Conservation (phyloP, 2,329 filamentous ascomycete genomes). For the Didymellaceae sp. region DNA sequence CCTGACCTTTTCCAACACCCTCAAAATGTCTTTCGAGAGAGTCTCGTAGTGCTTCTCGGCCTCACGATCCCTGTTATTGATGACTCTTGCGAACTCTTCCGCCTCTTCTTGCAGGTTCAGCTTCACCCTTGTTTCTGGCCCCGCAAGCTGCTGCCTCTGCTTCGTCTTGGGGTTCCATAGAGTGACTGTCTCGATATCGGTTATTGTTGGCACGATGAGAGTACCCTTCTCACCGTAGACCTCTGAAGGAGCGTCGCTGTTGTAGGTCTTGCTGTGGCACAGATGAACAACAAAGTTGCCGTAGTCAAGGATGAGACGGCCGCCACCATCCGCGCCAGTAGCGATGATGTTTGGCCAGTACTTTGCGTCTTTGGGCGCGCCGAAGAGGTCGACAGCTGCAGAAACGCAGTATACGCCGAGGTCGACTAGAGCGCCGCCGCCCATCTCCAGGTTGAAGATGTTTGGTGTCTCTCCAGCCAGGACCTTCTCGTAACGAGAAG, state of each 20-base stretch:
- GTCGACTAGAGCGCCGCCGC: slow-evolving; percentile 57
- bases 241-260: slow-evolving; percentile 52
- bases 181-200: slow-evolving; percentile 53
- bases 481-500: slow-evolving; percentile 55
- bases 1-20: slow-evolving; percentile 53
- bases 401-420: slow-evolving; percentile 58
- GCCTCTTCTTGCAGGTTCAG: slow-evolving; percentile 58
- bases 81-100: slow-evolving; percentile 53
- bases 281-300: slow-evolving; percentile 54
- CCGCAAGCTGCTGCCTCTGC: slow-evolving; percentile 49
- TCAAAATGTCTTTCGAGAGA: slow-evolving; percentile 51
- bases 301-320: slow-evolving; percentile 53
- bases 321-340: slow-evolving; percentile 57
- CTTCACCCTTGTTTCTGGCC: slow-evolving; percentile 43
- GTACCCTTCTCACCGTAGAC: slow-evolving; percentile 58
- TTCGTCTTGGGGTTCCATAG: slow-evolving; percentile 54
- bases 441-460: slow-evolving; percentile 57
- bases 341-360: slow-evolving; percentile 54
- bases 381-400: slow-evolving; percentile 57
- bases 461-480: slow-evolving; percentile 55
- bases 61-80: slow-evolving; percentile 48
- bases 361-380: slow-evolving; percentile 48
- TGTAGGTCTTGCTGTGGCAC: slow-evolving; percentile 53
- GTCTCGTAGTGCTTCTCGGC: slow-evolving; percentile 49
- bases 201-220: slow-evolving; percentile 52